Percentiles rank a stretch among this genome's conserved stretches.
Evolutionary conservation across 805 yeast genomes (phyloP).

Genomic region (Wickerhamiella shivajii): DNA sequence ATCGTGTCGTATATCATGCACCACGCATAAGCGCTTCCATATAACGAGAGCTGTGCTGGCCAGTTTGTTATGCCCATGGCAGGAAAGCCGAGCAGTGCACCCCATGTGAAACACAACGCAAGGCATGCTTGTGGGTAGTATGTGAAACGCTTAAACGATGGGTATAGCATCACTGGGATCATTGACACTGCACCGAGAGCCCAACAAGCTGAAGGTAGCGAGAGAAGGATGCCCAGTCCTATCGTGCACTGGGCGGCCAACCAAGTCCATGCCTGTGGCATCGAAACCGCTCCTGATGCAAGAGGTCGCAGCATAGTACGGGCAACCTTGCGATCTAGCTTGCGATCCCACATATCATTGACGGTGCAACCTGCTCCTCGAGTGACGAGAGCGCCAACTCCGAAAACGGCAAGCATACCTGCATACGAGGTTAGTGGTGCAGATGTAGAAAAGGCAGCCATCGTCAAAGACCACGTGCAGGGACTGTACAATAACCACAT

Average conservation of each 20-base stretch:
- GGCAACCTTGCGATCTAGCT: slow-evolving; percentile 71
- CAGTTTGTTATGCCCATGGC: slow-evolving; percentile 81
- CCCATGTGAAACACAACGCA: slow-evolving; percentile 85
- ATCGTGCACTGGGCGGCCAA: slow-evolving; percentile 57
- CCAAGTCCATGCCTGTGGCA: slow-evolving; percentile 54
- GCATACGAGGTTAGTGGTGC: slow-evolving; percentile 55
- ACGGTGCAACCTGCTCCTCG: slow-evolving; percentile 97
- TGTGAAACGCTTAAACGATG: slow-evolving; percentile 86
- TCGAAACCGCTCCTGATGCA: slow-evolving; percentile 69
- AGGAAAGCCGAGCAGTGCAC: slow-evolving; percentile 84
- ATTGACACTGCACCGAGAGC: slow-evolving; percentile 67
- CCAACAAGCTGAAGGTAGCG: slow-evolving; percentile 72
- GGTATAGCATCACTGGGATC: slow-evolving; percentile 71
- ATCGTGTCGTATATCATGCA: slow-evolving; percentile 91
- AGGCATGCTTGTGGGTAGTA: slow-evolving; percentile 85
- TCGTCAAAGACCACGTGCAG: slow-evolving; percentile 80
- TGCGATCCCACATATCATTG: slow-evolving; percentile 74
- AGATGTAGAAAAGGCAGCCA: slow-evolving; percentile 58
- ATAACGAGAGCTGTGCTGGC: slow-evolving; percentile 65
- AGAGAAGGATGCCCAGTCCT: slow-evolving; percentile 57
- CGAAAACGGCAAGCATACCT: slow-evolving; percentile 53
- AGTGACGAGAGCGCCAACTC: slow-evolving; percentile 79
- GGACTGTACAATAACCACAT: slow-evolving; percentile 73
- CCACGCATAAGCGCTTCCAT: slow-evolving; percentile 71
- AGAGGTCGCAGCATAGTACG: slow-evolving; percentile 88